phyloP scores from a whole-genome alignment of 257 asterid species.

The Prunella vulgaris region DNA sequence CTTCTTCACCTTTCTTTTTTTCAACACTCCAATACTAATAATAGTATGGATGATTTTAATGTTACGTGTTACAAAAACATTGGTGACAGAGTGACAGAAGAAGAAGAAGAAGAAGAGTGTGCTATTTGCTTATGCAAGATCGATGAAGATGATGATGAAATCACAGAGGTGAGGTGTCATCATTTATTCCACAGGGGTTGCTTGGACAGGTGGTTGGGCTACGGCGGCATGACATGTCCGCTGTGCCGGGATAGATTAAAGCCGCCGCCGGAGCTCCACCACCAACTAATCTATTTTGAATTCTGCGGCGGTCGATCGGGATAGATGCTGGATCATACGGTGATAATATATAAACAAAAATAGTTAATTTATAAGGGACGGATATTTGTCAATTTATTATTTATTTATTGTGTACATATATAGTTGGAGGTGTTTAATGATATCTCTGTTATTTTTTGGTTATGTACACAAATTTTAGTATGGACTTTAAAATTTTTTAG shows the following conservation, averaged over 20 bases:
- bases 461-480: too few relatives aligned
- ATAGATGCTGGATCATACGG: slow-evolving; percentile 37
- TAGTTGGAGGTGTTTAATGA: too few relatives aligned
- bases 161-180: slow-evolving; percentile 29
- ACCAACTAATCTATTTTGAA: slow-evolving; percentile 13
- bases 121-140: slow-evolving; percentile 34
- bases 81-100: background rate
- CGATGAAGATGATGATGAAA: slow-evolving; percentile 28
- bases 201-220: slow-evolving; percentile 37
- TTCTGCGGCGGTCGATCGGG: slow-evolving; percentile 11
- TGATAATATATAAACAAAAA: background rate
- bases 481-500: too few relatives aligned
- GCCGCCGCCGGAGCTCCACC: slow-evolving; percentile 17
- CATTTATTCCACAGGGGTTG: slow-evolving; percentile 36
- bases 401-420: too few relatives aligned
- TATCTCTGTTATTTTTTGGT: too few relatives aligned
- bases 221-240: slow-evolving; percentile 30
- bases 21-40: background rate
- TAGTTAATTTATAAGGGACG: too few relatives aligned
- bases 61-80: slow-evolving; percentile 4
- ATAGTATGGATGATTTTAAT: slow-evolving; percentile 14
- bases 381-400: too few relatives aligned
- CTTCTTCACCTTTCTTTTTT: slow-evolving; percentile 23
- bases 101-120: slow-evolving; percentile 18
- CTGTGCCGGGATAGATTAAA: slow-evolving; percentile 28